Conservation (phyloP, 202 grass and related monocot species). For the Cymbopogon flexuosus region DNA sequence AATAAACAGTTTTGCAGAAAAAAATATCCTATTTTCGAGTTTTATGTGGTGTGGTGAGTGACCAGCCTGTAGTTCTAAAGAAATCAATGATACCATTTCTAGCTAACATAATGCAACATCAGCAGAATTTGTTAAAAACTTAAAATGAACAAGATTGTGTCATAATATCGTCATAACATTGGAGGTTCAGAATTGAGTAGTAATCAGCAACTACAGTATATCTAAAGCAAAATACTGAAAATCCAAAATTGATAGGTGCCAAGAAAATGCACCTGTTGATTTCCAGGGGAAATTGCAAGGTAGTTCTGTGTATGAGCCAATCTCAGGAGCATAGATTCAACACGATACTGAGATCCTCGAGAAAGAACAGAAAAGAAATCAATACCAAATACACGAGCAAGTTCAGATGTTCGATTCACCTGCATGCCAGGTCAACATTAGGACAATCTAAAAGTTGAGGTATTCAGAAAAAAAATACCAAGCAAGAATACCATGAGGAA, state of each 20-base stretch:
- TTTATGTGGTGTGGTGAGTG: background rate
- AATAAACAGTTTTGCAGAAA: constrained; percentile 20
- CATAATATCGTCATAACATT: background rate
- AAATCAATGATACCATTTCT: background rate
- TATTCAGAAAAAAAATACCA: constrained; percentile 3
- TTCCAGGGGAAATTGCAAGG: constrained; percentile 95
- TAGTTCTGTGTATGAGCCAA: constrained; percentile 96
- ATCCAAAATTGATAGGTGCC: background rate
- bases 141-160: constrained; percentile 22
- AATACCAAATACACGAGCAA: constrained; percentile 97
- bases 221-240: constrained; percentile 18
- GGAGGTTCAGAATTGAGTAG: constrained; percentile 9
- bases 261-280: constrained; percentile 51
- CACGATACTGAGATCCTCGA: constrained; percentile 88
- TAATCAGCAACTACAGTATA: constrained; percentile 14
- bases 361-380: constrained; percentile 98
- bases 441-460: background rate
- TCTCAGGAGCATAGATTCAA: constrained; percentile 97
- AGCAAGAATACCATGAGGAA: constrained; percentile 27
- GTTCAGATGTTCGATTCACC: constrained; percentile 96
- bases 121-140: background rate
- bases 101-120: constrained; percentile 20
- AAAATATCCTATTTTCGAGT: constrained; percentile 7
- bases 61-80: constrained; percentile 4
- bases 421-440: constrained; percentile 45